A percentile compares a stretch with the other conserved stretches of the same genome.
phyloP scores from a whole-genome alignment of 2,329 filamentous ascomycete genomes.

The Fusarium sp. region DNA sequence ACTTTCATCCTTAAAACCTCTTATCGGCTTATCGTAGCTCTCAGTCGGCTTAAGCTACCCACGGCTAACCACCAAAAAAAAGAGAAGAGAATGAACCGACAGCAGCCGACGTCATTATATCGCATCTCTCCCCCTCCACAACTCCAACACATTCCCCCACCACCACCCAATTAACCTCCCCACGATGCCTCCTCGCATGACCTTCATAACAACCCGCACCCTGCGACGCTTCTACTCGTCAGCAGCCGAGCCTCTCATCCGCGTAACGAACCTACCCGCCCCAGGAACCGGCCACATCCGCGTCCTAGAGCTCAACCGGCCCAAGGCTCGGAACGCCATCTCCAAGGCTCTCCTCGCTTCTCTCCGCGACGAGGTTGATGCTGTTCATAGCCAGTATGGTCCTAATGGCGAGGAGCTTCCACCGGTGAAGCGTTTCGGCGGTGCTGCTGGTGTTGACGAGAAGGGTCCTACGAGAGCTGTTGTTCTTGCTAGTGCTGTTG shows the following conservation, averaged over 20 bases:
- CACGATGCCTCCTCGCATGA: slow-evolving; percentile 52
- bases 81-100: slow-evolving; percentile 21
- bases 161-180: slow-evolving; percentile 3
- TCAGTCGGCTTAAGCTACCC: slow-evolving; percentile 28
- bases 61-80: slow-evolving; percentile 10
- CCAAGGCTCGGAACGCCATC: slow-evolving; percentile 89
- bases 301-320: slow-evolving; percentile 88
- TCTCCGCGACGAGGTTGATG: slow-evolving; percentile 78
- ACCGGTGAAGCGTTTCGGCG: slow-evolving; percentile 56
- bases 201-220: slow-evolving; percentile 36
- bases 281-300: slow-evolving; percentile 86
- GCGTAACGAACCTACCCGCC: slow-evolving; percentile 80
- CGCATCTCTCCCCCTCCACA: not conserved
- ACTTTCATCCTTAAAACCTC: not conserved
- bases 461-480: slow-evolving; percentile 79
- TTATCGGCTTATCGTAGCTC: slow-evolving; percentile 37
- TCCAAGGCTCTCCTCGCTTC: slow-evolving; percentile 81
- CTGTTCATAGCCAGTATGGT: slow-evolving; percentile 74
- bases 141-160: not conserved
- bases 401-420: slow-evolving; percentile 65
- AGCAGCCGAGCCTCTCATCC: slow-evolving; percentile 68
- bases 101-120: slow-evolving; percentile 38
- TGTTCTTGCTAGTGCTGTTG: slow-evolving; percentile 86
- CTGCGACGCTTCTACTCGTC: slow-evolving; percentile 57
- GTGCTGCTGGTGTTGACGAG: slow-evolving; percentile 57